A percentile compares a stretch with the other conserved stretches of the same genome.
Evolutionary conservation across 805 yeast species (phyloP).

Genomic region (Candida oleophila): DNA sequence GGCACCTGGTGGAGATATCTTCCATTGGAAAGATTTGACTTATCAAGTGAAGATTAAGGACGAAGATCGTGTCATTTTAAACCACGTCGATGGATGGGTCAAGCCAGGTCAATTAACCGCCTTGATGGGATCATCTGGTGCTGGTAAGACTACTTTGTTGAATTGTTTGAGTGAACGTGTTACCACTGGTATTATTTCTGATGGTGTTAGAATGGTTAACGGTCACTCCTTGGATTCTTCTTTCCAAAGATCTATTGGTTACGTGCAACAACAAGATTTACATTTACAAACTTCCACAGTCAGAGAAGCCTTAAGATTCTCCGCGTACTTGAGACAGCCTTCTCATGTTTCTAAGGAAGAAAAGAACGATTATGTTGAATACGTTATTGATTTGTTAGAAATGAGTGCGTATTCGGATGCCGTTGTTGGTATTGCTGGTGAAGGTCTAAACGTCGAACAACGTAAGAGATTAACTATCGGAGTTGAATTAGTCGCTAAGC

Average conservation of each 20-base stretch:
- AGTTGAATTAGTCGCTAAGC: slow-evolving; percentile 42
- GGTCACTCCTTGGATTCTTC: slow-evolving; percentile 62
- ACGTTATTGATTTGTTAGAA: slow-evolving; percentile 62
- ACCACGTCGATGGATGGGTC: slow-evolving; percentile 59
- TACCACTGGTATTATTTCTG: slow-evolving; percentile 67
- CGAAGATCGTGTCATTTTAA: slow-evolving; percentile 40
- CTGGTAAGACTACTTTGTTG: slow-evolving; percentile 78
- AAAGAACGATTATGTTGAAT: slow-evolving; percentile 67
- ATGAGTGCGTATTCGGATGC: slow-evolving; percentile 75
- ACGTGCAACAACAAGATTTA: slow-evolving; percentile 79
- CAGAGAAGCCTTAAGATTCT: slow-evolving; percentile 69
- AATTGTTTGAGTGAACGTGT: slow-evolving; percentile 73
- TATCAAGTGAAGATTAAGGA: slow-evolving; percentile 36
- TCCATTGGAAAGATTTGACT: slow-evolving; percentile 40
- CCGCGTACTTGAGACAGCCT: slow-evolving; percentile 74
- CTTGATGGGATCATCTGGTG: slow-evolving; percentile 85
- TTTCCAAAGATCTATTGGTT: slow-evolving; percentile 76
- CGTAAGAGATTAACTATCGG: slow-evolving; percentile 42
- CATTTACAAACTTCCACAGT: slow-evolving; percentile 70
- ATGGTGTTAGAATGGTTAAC: slow-evolving; percentile 62
- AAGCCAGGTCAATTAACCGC: slow-evolving; percentile 82
- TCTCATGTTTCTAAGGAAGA: slow-evolving; percentile 52
- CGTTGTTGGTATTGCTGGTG: slow-evolving; percentile 74
- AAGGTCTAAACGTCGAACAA: slow-evolving; percentile 48
- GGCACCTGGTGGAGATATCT: slow-evolving; percentile 16